Base-by-base conservation (phyloP, 2,329 filamentous ascomycete species). In the Arthroderma sp. region DNA sequence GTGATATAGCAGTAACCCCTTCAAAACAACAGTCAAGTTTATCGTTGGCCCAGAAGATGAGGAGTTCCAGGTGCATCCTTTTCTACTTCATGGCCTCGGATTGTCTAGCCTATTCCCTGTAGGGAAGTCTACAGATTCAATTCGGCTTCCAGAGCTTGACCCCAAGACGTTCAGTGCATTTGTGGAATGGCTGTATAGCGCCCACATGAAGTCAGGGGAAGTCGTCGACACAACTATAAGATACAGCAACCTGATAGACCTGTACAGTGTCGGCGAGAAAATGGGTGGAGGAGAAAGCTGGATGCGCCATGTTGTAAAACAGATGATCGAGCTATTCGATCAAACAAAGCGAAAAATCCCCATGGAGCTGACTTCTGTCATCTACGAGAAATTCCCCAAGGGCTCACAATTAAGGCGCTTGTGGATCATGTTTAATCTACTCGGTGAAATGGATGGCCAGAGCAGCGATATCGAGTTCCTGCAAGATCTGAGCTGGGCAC, bases 61-160 rank as follows among this genome's bases (percentile, higher is more conserved):
- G 39, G 49, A 57, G n/a, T 59, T 57, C 31, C 52, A 47, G 5
- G 35, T 59, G 6, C 58, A 59, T 33, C 8, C 55, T 7, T 43
- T 55, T 23, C 4, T 59, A 7, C 25, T 59, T 6, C 13, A 31
- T 13, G 11, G 38, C 17, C 38, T 35, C 35, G 52, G 37, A 15
- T 23, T 54, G 17, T 39, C 44, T 15, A 6, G 8, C 2, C 15
- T 51, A 15, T 31, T 51, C 8, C 23, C n/a, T 4, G 5, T 19
- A 11, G 15, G 15, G 15, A 17, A 43, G 1, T 5, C 15, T 7
- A 17, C 28, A 9, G 37, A 54, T 5, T 23, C 51, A 23, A 11
- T 59, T n/a, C 41, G 49, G 6, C 55, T 57, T 25, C n/a, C 23
- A 25, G 41, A 55, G 2, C 21, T 59, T 5, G 28, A 59, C n/a